phyloP scores from a whole-genome alignment of 192 early-diverging fungal species.

The Podila epigama region DNA sequence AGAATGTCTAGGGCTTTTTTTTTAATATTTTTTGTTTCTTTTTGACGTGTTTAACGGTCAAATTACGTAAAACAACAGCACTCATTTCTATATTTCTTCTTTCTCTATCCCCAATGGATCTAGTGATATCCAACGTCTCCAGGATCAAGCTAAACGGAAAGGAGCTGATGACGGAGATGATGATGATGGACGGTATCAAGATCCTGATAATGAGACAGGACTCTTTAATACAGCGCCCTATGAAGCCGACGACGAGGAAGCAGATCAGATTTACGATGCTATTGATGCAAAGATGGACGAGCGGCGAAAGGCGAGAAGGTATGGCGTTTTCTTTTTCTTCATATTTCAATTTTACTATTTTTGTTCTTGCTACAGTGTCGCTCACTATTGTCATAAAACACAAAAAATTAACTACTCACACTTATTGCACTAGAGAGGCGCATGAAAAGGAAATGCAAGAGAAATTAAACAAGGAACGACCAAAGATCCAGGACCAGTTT shows the following conservation, averaged over 20 bases:
- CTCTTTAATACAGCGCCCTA: slow-evolving; percentile 89
- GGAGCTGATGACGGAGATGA: slow-evolving; percentile 70
- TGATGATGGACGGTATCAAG: slow-evolving; percentile 80
- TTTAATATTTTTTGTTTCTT: neutral
- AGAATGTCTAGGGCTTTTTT: neutral
- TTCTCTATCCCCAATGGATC: neutral
- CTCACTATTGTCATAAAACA: too few species aligned
- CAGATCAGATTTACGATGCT: slow-evolving; percentile 88
- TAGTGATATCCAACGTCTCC: slow-evolving; percentile 44
- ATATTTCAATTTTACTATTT: neutral
- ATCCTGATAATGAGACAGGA: slow-evolving; percentile 94
- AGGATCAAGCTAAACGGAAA: slow-evolving; percentile 54
- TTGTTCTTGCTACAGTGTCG: too few species aligned
- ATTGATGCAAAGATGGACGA: slow-evolving; percentile 94
- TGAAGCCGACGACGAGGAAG: slow-evolving; percentile 97
- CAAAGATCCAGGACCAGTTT: slow-evolving; percentile 91
- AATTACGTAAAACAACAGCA: too few species aligned
- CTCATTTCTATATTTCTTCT: neutral
- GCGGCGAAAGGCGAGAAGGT: slow-evolving; percentile 70
- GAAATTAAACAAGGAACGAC: slow-evolving; percentile 69
- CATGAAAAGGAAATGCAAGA: slow-evolving; percentile 76
- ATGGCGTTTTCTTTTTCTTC: neutral
- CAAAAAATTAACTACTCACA: too few species aligned
- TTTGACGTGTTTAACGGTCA: neutral
- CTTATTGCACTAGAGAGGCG: slow-evolving; percentile 60